A percentile compares a stretch with the other conserved stretches of the same genome.
Evolutionary conservation across 2,329 filamentous ascomycete species (phyloP).

Genomic region (Paramyrothecium sp.): DNA sequence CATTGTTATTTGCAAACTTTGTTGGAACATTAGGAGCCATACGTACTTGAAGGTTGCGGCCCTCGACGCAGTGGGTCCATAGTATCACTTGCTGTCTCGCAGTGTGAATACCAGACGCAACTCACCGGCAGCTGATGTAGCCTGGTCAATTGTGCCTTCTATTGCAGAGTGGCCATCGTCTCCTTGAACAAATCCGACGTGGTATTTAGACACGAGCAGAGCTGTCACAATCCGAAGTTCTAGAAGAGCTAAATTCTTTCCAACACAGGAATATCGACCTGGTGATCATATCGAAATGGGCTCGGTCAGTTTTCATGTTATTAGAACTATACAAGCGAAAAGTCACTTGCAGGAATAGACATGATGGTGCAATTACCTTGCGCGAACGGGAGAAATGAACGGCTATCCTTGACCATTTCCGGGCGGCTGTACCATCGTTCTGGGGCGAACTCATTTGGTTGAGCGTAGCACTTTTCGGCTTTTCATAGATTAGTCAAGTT

Average conservation of each 20-base stretch:
- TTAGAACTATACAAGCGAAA: no score
- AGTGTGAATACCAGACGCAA: slow-evolving; percentile 7
- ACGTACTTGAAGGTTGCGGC: no score
- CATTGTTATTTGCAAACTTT: no score
- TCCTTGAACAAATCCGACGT: neutral
- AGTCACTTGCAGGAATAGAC: neutral
- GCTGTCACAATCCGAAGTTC: neutral
- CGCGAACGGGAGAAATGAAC: slow-evolving; percentile 9
- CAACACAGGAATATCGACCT: slow-evolving; percentile 9
- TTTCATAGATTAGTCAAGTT: neutral
- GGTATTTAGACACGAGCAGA: neutral
- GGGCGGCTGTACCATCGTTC: slow-evolving; percentile 19
- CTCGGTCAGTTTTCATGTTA: no score
- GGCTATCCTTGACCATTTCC: slow-evolving; percentile 15
- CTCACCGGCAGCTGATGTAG: neutral
- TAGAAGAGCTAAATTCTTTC: slow-evolving; percentile 5
- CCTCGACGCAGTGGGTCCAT: no score
- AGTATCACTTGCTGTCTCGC: slow-evolving; percentile 25
- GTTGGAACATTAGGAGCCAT: no score
- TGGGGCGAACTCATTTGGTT: slow-evolving; percentile 14
- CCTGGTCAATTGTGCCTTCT: neutral
- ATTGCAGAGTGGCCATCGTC: neutral
- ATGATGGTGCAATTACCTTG: slow-evolving; percentile 3
- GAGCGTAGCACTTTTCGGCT: slow-evolving; percentile 10
- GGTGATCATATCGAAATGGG: no score